Evolutionary conservation across 1,284 basidiomycete species (phyloP).

Genomic region (Neonothopanus nambi): DNA sequence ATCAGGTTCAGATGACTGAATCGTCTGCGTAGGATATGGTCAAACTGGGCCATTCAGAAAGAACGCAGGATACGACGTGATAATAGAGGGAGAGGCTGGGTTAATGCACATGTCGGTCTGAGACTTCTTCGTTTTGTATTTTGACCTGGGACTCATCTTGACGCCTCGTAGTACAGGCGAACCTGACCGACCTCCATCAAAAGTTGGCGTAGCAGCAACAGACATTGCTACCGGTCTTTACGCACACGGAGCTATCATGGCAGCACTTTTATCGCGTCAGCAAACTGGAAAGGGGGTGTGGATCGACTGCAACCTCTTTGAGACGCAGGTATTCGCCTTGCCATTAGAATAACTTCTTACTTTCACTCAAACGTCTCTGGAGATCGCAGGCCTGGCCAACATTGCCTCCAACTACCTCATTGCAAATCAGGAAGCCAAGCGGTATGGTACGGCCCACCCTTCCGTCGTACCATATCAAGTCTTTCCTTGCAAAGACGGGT

Average conservation of each 20-base stretch:
- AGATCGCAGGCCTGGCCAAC: conserved; percentile 92
- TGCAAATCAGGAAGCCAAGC: conserved; percentile 79
- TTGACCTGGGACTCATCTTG: conserved; percentile 1
- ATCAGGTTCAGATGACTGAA: neutral
- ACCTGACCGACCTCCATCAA: conserved; percentile 83
- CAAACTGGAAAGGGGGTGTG: conserved; percentile 87
- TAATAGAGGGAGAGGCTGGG: conserved; percentile 90
- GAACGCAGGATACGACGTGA: conserved; percentile 88
- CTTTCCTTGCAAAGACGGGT: conserved; percentile 87
- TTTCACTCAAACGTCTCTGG: conserved; percentile 14
- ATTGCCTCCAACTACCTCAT: conserved; percentile 95
- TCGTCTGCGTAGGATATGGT: conserved; percentile 71
- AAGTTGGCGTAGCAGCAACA: conserved; percentile 89
- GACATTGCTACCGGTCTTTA: conserved; percentile 94
- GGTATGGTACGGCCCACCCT: conserved; percentile 91
- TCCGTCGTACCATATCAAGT: conserved; percentile 93
- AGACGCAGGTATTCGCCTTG: conserved; percentile 63
- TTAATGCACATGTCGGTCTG: conserved; percentile 85
- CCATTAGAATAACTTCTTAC: neutral
- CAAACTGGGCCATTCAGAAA: conserved; percentile 88
- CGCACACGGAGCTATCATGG: conserved; percentile 91
- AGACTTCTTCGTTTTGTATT: conserved; percentile 5
- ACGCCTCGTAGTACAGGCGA: conserved; percentile 83
- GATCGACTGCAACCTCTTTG: conserved; percentile 90
- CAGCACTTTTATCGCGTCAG: conserved; percentile 79